Evolutionary conservation across 2,329 filamentous ascomycete species (phyloP), one percentile per base, ranked within the genome.

Genomic region (Hymenoscyphus linearis): DNA sequence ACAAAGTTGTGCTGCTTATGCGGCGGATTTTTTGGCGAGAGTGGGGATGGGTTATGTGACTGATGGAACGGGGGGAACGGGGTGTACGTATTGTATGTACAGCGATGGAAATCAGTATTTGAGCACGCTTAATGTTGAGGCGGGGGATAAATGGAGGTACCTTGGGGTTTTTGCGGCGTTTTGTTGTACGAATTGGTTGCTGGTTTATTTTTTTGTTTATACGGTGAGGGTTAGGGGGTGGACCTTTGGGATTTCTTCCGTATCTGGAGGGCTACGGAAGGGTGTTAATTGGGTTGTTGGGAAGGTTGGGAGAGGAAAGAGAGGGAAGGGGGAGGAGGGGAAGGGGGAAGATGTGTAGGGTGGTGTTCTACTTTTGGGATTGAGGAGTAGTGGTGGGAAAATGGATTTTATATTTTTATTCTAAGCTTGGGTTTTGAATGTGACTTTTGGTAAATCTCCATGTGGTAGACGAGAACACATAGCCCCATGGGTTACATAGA

Each of bases 161-260:
- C 88, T 91, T 67, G 89, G 87, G 7, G 86, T 91, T 63, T 90
- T 91, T 76, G 67, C 90, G 9, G 85, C 83, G 1, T 92, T 91
- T 71, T 84, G 83, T 58, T 76, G 88, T 14, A 86, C 83, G 57
- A 91, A 91, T 70, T 91, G 85, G 85, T 76, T 80, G 47, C 73
- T 91, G 59, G 87, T 91, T 0, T 90, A 89, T 72, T 90, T 91
- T 75, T 91, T 92, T 70, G 85, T 91, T 60, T 92, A 88, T 74
- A 87, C 84, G 2, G 86, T 90, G 6, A 80, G 89, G 18, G 83
- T 91, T 59, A 81, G 80, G 65, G 82, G 86, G 7, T 91, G 87
- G 87, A 82, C 75, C 25, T 91, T 91, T 73, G 89, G 88, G 0
- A 79, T 91, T 61, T 83, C 83, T 0, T 76, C 75, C 52, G 27